phyloP scores from a whole-genome alignment of 768 basidiomycete genomes.

The Agrocybe chaxingu region DNA sequence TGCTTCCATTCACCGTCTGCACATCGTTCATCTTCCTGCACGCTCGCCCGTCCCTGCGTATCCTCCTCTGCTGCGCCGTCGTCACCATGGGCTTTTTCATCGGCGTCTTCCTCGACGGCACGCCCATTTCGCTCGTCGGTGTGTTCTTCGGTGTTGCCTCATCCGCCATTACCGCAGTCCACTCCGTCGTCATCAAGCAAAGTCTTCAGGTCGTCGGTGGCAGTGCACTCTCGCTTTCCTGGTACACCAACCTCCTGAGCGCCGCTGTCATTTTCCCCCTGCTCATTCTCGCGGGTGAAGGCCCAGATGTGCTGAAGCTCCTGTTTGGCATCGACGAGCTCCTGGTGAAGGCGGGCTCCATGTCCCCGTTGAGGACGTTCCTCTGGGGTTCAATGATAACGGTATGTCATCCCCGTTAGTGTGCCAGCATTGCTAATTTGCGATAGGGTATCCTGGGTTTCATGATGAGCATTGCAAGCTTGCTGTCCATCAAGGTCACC shows the following conservation, averaged over 20 bases:
- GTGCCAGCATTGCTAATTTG: neutral
- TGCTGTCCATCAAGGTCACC: conserved; percentile 95
- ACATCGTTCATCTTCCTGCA: conserved; percentile 81
- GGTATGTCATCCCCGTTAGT: conserved; percentile 35
- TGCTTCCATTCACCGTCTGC: conserved; percentile 89
- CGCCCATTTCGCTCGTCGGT: conserved; percentile 56
- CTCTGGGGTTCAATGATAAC: conserved; percentile 78
- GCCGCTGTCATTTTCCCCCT: conserved; percentile 71
- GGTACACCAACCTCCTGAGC: conserved; percentile 88
- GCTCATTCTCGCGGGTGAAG: conserved; percentile 74
- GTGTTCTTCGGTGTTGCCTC: conserved; percentile 79
- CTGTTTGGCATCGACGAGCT: conserved; percentile 45
- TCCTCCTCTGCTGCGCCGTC: conserved; percentile 70
- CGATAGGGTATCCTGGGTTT: conserved; percentile 81
- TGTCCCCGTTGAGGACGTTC: conserved; percentile 60
- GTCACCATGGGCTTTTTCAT: conserved; percentile 94
- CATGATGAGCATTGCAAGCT: conserved; percentile 89
- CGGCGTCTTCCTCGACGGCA: conserved; percentile 79
- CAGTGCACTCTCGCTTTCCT: conserved; percentile 81
- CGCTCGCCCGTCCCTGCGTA: conserved; percentile 70
- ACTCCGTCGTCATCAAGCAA: conserved; percentile 93
- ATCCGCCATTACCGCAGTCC: conserved; percentile 83
- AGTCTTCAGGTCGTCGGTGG: conserved; percentile 77
- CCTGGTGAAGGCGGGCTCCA: conserved; percentile 31
- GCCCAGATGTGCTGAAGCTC: conserved; percentile 57